Percentiles rank a stretch among this genome's conserved stretches.
phyloP scores from a whole-genome alignment of 2,329 filamentous ascomycete genomes.

The Apiospora aurea region DNA sequence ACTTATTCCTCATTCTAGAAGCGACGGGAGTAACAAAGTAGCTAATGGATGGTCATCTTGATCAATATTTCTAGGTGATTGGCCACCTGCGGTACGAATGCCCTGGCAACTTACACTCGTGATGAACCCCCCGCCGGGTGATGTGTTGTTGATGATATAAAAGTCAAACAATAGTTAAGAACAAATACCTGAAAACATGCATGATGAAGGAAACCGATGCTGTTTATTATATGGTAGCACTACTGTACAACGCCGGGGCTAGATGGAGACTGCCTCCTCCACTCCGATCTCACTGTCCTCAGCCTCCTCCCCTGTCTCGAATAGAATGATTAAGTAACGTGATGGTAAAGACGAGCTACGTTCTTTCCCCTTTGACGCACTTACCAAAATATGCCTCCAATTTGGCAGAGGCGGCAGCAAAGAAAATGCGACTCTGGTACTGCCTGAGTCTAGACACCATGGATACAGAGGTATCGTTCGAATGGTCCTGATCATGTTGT shows the following conservation, averaged over 20 bases:
- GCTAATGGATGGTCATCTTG: not conserved
- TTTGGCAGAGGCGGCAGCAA: no score
- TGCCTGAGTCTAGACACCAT: no score
- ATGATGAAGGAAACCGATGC: not conserved
- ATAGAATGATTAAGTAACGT: no score
- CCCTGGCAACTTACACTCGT: not conserved
- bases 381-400: no score
- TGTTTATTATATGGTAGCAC: constrained; percentile 12
- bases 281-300: not conserved
- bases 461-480: not conserved
- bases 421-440: no score
- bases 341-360: not conserved
- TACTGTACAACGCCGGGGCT: constrained; percentile 1
- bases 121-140: not conserved
- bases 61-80: not conserved
- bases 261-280: not conserved
- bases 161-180: no score
- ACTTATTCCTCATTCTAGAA: constrained; percentile 18
- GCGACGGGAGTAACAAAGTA: not conserved
- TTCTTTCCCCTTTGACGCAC: not conserved
- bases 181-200: not conserved
- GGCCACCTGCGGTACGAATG: no score
- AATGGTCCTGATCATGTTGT: not conserved
- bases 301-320: not conserved
- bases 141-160: not conserved